A percentile compares a stretch with the other conserved stretches of the same genome.
Evolutionary conservation across 2,329 filamentous ascomycete genomes (phyloP).

Genomic region (Aspergillus oerlinghausenensis): DNA sequence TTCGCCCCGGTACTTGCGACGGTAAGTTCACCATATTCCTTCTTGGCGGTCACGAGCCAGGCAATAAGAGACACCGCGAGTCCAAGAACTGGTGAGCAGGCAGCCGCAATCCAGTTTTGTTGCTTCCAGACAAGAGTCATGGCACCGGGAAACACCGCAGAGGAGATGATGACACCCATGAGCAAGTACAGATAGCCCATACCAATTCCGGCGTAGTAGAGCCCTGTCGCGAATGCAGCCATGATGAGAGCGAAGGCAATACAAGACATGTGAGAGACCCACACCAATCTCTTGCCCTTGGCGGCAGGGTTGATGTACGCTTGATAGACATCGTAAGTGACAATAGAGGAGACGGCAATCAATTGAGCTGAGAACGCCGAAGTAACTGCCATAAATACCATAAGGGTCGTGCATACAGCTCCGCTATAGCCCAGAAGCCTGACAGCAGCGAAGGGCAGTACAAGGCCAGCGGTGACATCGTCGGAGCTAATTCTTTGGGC

Average conservation of each 20-base stretch:
- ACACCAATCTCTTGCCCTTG: slow-evolving; percentile 70
- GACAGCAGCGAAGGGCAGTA: slow-evolving; percentile 79
- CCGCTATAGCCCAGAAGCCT: slow-evolving; percentile 77
- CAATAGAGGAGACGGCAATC: slow-evolving; percentile 82
- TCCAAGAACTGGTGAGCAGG: slow-evolving; percentile 64
- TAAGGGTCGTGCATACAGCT: slow-evolving; percentile 70
- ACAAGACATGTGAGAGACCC: slow-evolving; percentile 70
- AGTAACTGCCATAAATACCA: slow-evolving; percentile 89
- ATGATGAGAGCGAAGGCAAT: slow-evolving; percentile 72
- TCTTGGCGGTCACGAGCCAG: slow-evolving; percentile 73
- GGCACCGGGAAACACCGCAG: slow-evolving; percentile 77
- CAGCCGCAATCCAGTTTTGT: slow-evolving; percentile 72
- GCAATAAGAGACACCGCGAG: slow-evolving; percentile 65
- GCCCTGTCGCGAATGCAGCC: slow-evolving; percentile 70
- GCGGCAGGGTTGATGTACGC: slow-evolving; percentile 79
- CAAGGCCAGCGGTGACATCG: slow-evolving; percentile 77
- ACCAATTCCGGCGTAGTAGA: slow-evolving; percentile 68
- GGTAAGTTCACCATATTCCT: slow-evolving; percentile 62
- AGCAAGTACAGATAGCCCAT: slow-evolving; percentile 88
- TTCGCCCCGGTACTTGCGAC: slow-evolving; percentile 78
- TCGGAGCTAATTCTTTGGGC: slow-evolving; percentile 66
- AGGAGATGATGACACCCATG: slow-evolving; percentile 87
- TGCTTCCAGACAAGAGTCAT: slow-evolving; percentile 75
- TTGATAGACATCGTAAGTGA: slow-evolving; percentile 84
- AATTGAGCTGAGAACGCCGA: slow-evolving; percentile 77